These are phyloP conservation scores for Tulasnella sp. DNA, from an alignment of 768 basidiomycete genomes.

Conservation along the genomic window DNA sequence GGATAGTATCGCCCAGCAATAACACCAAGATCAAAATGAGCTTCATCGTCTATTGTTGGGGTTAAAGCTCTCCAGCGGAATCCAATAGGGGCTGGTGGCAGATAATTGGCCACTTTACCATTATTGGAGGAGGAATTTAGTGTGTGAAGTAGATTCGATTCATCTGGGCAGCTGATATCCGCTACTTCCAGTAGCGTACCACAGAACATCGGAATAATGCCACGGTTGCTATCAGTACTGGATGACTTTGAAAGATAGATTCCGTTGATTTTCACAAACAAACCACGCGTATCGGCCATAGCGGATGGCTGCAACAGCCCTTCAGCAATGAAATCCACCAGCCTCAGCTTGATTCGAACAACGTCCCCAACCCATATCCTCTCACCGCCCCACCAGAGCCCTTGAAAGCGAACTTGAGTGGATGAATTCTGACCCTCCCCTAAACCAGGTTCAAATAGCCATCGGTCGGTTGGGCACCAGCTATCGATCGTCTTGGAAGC, in stretches of 20 bases:
- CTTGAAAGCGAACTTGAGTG: slow-evolving; percentile 27
- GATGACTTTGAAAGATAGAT: slow-evolving; percentile 38
- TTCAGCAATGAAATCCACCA: slow-evolving; percentile 72
- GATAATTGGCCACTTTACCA: slow-evolving; percentile 14
- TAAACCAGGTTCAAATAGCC: slow-evolving; percentile 28
- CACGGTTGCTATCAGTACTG: not conserved
- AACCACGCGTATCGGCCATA: slow-evolving; percentile 48
- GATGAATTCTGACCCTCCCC: slow-evolving; percentile 22
- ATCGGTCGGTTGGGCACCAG: slow-evolving; percentile 69
- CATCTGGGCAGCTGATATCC: slow-evolving; percentile 27
- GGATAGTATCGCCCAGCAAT: slow-evolving; percentile 77
- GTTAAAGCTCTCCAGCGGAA: slow-evolving; percentile 61
- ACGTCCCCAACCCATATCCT: slow-evolving; percentile 16
- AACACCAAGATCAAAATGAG: slow-evolving; percentile 51
- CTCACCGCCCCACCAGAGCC: slow-evolving; percentile 17
- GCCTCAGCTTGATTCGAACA: slow-evolving; percentile 41
- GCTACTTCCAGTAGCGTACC: slow-evolving; percentile 70
- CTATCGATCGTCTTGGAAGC: too few relatives aligned
- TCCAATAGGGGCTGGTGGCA: slow-evolving; percentile 54
- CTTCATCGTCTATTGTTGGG: slow-evolving; percentile 40
- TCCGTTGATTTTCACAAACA: slow-evolving; percentile 59
- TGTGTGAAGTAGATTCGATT: not conserved
- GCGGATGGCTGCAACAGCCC: slow-evolving; percentile 33
- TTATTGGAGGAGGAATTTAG: not conserved
- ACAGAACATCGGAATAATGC: slow-evolving; percentile 32